Evolutionary conservation across 108 stramenopile genomes (phyloP), one percentile per base, ranked within the genome.

Genomic region (Conticribra weissflogii): DNA sequence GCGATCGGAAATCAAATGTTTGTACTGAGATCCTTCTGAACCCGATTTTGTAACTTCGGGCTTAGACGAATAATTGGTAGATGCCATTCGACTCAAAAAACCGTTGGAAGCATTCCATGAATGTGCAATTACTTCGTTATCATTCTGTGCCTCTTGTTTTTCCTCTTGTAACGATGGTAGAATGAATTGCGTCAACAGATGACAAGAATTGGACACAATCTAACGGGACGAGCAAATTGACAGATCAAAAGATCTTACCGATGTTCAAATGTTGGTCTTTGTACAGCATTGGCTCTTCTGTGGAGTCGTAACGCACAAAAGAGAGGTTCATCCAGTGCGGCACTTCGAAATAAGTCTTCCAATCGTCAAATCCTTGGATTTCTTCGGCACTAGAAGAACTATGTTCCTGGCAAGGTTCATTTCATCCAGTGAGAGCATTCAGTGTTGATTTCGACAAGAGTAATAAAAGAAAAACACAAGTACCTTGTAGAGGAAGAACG

Each of bases 401-500:
- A 32, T 74, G 63, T 46, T 71, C 70, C n/a, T n/a, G n/a, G n/a
- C n/a, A n/a, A n/a, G n/a, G n/a, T n/a, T n/a, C n/a, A n/a, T n/a
- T n/a, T n/a, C n/a, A n/a, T n/a, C n/a, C n/a, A n/a, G n/a, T n/a
- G n/a, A n/a, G n/a, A n/a, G n/a, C n/a, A n/a, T n/a, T n/a, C n/a
- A n/a, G n/a, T n/a, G n/a, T n/a, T n/a, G n/a, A n/a, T n/a, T n/a
- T n/a, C n/a, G n/a, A n/a, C n/a, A n/a, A n/a, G n/a, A n/a, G n/a
- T n/a, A n/a, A n/a, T n/a, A n/a, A n/a, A n/a, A n/a, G n/a, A n/a
- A n/a, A n/a, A n/a, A n/a, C n/a, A n/a, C n/a, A n/a, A n/a, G n/a
- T n/a, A n/a, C n/a, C 34, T 87, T 90, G 72, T 90, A 95, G 2
- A 96, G 81, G 72, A 99, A 98, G 69, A 99, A 96, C 22, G 99